Conservation (phyloP, 768 basidiomycete genomes). For the Baorangia bicolor region DNA sequence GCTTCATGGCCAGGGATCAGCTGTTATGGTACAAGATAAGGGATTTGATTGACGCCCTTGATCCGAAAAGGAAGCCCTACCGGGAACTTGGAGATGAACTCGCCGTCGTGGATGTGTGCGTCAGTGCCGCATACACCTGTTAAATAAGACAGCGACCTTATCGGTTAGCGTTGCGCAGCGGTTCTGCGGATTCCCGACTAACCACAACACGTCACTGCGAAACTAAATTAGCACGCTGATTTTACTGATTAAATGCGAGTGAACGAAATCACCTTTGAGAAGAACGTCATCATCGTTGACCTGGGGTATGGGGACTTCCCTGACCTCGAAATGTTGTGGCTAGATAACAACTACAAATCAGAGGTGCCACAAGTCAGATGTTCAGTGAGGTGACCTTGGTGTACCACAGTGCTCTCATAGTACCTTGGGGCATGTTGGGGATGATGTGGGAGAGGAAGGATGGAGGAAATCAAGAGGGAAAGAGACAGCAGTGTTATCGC, state of each 20-base stretch:
- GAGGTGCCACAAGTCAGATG: background rate
- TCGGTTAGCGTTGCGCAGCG: background rate
- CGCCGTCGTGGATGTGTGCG: constrained; percentile 62
- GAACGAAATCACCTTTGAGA: constrained; percentile 54
- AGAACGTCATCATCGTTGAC: constrained; percentile 70
- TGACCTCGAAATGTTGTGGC: constrained; percentile 68
- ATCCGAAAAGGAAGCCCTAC: constrained; percentile 19
- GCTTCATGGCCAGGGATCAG: constrained; percentile 76
- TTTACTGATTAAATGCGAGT: background rate
- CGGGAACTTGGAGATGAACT: constrained; percentile 66
- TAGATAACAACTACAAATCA: constrained; percentile 30
- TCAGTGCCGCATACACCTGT: constrained; percentile 61
- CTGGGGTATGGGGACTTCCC: constrained; percentile 63
- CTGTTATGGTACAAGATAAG: constrained; percentile 31
- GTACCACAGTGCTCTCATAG: constrained; percentile 78
- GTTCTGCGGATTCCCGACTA: constrained; percentile 8
- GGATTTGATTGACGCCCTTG: constrained; percentile 19
- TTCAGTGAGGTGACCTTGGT: constrained; percentile 44
- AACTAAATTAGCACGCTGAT: constrained; percentile 1
- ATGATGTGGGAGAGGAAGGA: background rate
- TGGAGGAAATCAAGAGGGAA: constrained; percentile 1
- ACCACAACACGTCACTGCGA: constrained; percentile 45
- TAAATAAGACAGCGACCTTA: background rate
- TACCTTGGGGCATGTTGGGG: constrained; percentile 51
- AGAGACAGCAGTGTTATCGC: background rate